Evolutionary conservation across 2,329 filamentous ascomycete species (phyloP), one percentile per base, ranked within the genome.

Genomic region (Fusarium nodosum): DNA sequence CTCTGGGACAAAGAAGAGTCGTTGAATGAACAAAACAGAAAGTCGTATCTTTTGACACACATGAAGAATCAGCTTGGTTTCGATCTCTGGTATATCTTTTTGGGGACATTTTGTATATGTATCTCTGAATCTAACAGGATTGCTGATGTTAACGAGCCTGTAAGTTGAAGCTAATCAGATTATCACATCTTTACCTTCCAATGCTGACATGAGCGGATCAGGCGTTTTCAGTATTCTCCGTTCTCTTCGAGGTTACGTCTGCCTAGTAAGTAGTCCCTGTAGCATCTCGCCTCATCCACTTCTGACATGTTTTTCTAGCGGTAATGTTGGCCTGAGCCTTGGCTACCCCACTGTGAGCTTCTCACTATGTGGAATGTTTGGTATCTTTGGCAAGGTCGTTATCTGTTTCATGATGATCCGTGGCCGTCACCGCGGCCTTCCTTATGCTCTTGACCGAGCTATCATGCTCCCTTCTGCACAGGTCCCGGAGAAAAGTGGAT

Each of bases 1-100:
- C 83, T 90, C n/a, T 90, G 89, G 73, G 75, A 79, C 3, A 18
- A 47, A 0, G 48, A 56, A 2, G 46, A 31, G 10, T 53, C 42
- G 2, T 52, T 68, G 1, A 71, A 79, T 20, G 77, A 80, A 56
- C 46, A 59, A 4, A 66, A 73, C 2, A 64, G 72, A 12, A 60
- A 53, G 6, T 56, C 68, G 1, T 79, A 80, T 45, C 38, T 81
- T 1, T 15, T 77, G 28, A 71, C 57, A 7, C 79, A 81, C 28
- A 67, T 44, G 38, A 39, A 39, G 12, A 39, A 39, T 12, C 38
- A 39, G 38, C 38, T 82, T 11, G 77, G 74, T 28, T 81, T 81
- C 53, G 79, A 81, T 58, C 56, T 82, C 10, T 82, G 79, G 79
- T 81, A 79, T 28, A 79, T 81, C 2, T 80, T 80, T 20, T 41